Base-by-base conservation (phyloP, 306 rosid species). In the Abrus pulchellus region DNA sequence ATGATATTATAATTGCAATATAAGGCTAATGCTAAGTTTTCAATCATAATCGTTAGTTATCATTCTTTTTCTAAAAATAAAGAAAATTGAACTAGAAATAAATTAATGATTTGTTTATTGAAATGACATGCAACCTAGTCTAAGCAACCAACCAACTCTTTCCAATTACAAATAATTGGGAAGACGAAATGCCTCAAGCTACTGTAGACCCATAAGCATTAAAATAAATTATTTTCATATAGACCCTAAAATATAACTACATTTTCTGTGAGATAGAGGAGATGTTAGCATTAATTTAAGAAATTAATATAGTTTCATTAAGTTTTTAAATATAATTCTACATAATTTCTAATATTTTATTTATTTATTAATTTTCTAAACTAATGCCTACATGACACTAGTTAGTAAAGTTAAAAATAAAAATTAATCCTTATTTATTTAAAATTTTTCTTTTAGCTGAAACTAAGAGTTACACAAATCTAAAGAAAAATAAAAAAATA, bases 101-200 rank as follows among this genome's bases (percentile, higher is more conserved):
- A 61, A 47, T 61, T 47, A 73, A 43, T n/a, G 56, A 0, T 47
- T 20, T 62, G 3, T 20, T 28, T 1, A 27, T 20, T 76, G 70
- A 75, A 75, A 62, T 45, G 71, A 75, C 71, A 48, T 59, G 7
- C 20, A 47, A 60, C 79, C 79, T 44, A 59, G 0, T 20, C 20
- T 20, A 20, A 20, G 0, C 20, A 20, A 48, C 36, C 45, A 60
- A 45, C 71, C 3, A 45, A 47, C 52, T n/a, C 20, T 20, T 44
- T 45, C 20, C 3, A 6, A 5, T 20, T 72, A 10, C 75, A 72
- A 72, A 38, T 72, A 10, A 72, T 55, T 29, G 53, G 52, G 77
- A 54, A 53, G 77, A 50, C 20, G 27, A 72, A 38, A 70, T 49
- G 61, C n/a, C 32, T 70, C 47, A 13, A 67, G 27, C 14, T 1